phyloP scores from a whole-genome alignment of 2,329 filamentous ascomycete genomes.

The Cytospora piceicola region DNA sequence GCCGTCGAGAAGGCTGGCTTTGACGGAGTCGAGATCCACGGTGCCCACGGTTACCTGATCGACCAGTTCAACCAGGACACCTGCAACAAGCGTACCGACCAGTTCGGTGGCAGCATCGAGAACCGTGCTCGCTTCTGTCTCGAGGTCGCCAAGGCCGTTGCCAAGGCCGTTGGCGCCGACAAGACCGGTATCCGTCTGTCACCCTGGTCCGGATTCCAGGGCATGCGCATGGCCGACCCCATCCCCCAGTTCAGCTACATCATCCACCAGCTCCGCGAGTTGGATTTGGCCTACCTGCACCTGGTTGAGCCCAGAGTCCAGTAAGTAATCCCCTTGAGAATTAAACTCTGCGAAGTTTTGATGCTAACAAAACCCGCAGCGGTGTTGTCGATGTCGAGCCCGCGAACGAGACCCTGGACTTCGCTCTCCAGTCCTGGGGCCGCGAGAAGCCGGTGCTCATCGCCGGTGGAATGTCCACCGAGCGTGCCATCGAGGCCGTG shows the following conservation, averaged over 20 bases:
- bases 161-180: conserved; percentile 52
- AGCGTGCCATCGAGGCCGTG: conserved; percentile 33
- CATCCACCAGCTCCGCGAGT: conserved; percentile 51
- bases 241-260: conserved; percentile 62
- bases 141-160: conserved; percentile 50
- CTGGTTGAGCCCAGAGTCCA: conserved; percentile 59
- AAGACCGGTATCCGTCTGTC: conserved; percentile 58
- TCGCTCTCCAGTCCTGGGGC: conserved; percentile 40
- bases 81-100: conserved; percentile 56
- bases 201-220: conserved; percentile 61
- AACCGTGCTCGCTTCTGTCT: conserved; percentile 56
- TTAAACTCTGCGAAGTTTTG: conserved; percentile 35
- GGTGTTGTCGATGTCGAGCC: conserved; percentile 25
- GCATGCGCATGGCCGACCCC: conserved; percentile 63
- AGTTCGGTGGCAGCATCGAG: conserved; percentile 58
- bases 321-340: conserved; percentile 41
- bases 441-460: conserved; percentile 40
- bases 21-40: conserved; percentile 68
- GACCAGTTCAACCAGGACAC: conserved; percentile 63
- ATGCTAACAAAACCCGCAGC: not conserved
- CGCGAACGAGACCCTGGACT: conserved; percentile 29
- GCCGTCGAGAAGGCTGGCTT: conserved; percentile 64
- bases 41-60: conserved; percentile 64
- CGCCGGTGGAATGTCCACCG: conserved; percentile 39
- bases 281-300: conserved; percentile 62